phyloP scores from a whole-genome alignment of 2,329 filamentous ascomycete species.

The Alternaria novae-zelandiae region DNA sequence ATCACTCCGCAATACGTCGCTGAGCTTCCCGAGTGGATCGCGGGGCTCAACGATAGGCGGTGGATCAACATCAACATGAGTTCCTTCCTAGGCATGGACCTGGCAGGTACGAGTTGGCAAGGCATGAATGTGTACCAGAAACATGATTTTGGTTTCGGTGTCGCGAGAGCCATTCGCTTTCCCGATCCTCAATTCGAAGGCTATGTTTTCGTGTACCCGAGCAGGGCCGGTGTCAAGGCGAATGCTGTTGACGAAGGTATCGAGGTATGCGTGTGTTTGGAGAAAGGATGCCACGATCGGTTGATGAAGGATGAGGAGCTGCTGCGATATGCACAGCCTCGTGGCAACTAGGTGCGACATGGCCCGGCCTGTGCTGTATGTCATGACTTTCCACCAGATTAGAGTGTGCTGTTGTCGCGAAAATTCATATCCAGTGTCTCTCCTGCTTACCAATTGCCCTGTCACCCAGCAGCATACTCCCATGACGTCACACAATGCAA shows the following conservation, averaged over 20 bases:
- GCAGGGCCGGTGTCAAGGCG: constrained; percentile 9
- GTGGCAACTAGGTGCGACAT: background rate
- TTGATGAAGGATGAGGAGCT: constrained; percentile 23
- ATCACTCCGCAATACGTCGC: constrained; percentile 25
- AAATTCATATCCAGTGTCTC: background rate
- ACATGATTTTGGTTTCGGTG: constrained; percentile 42
- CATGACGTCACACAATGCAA: background rate
- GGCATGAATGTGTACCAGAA: constrained; percentile 27
- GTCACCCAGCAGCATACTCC: background rate
- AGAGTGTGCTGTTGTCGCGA: background rate
- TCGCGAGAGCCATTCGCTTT: constrained; percentile 20
- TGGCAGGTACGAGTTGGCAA: constrained; percentile 35
- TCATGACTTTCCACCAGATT: background rate
- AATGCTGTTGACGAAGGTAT: constrained; percentile 21
- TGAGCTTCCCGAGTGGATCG: constrained; percentile 30
- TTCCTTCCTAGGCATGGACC: constrained; percentile 34
- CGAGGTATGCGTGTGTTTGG: constrained; percentile 26
- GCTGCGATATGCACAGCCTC: background rate
- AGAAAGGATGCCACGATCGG: constrained; percentile 10
- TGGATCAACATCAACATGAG: constrained; percentile 26
- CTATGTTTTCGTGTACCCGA: constrained; percentile 24
- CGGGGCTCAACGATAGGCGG: constrained; percentile 25
- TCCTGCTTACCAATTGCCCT: background rate
- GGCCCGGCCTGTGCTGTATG: background rate
- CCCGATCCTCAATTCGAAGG: constrained; percentile 24